Evolutionary conservation across 352 stramenopile genomes (phyloP), one percentile per base, ranked within the genome.

Genomic region (Phytophthora litchii): DNA sequence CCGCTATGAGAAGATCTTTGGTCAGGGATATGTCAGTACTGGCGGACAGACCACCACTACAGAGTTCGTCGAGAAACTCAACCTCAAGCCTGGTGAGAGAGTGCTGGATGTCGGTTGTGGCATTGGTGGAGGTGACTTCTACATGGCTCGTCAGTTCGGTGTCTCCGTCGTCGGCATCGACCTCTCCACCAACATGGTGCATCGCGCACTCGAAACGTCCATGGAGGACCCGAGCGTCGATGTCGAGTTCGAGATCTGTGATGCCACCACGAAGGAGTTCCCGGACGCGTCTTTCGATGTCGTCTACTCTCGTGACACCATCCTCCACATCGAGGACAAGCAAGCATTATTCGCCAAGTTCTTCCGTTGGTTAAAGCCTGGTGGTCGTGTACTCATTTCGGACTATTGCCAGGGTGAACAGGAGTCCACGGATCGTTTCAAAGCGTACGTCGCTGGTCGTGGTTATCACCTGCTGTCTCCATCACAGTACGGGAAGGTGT

Each of bases 101-200:
- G 64, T 96, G n/a, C 63, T 97, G 9, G 90, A 97, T 54, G 89
- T 97, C 8, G 90, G 90, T 21, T 97, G 90, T 53, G 90, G 90
- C 20, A 95, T 97, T 42, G 90, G 90, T n/a, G 90, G 90, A 16
- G 94, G 89, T 1, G 83, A 88, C 27, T 87, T 95, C 51, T 97
- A 96, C 67, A 89, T 97, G 64, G 89, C 89, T 11, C 95, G 95
- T 36, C 83, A 95, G 48, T 89, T 98, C 23, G 87, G 83, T 19
- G 77, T 89, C 21, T 83, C 88, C 1, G 80, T 90, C 8, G 72
- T 90, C 11, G 80, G 78, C 16, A 90, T 90, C 49, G 80, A 90
- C 57, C 62, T 90, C 12, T 90, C 80, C 16, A 88, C 78, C 12
- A 90, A 90, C 59, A 90, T 90, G 80, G 74, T 90, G 19, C 76